These are phyloP conservation scores for Buxus sempervirens DNA, from an alignment of 164 flowering plant species.

Conservation along the genomic window DNA sequence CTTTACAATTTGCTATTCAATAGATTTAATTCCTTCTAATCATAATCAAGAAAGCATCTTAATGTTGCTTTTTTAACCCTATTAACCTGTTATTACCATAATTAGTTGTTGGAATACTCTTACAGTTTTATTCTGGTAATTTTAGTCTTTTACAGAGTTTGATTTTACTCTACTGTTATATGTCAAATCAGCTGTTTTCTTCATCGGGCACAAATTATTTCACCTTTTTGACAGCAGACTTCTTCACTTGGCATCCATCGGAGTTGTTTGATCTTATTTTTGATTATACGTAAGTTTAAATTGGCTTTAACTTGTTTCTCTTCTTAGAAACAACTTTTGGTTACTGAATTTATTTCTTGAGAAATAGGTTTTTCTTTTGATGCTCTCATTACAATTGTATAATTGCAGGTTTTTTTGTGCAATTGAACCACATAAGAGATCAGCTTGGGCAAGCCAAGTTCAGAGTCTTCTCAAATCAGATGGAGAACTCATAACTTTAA, in stretches of 20 bases:
- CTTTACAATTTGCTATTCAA: too few relatives aligned
- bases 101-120: too few relatives aligned
- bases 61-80: too few relatives aligned
- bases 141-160: background rate
- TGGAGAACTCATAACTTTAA: conserved; percentile 88
- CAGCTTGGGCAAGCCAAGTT: conserved; percentile 57
- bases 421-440: conserved; percentile 62
- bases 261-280: conserved; percentile 75
- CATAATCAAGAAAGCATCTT: too few relatives aligned
- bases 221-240: conserved; percentile 57
- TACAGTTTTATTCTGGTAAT: background rate
- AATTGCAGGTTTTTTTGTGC: conserved; percentile 80
- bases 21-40: too few relatives aligned
- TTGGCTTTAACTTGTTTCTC: conserved; percentile 7
- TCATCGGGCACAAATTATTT: conserved; percentile 38
- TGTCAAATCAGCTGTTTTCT: conserved; percentile 45
- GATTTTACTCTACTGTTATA: background rate
- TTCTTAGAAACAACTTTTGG: background rate
- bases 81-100: too few relatives aligned
- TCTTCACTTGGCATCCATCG: conserved; percentile 67
- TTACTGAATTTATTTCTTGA: conserved; percentile 1
- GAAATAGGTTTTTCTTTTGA: background rate
- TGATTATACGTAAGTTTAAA: conserved; percentile 72
- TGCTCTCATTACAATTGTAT: conserved; percentile 7
- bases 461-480: conserved; percentile 58